Evolutionary conservation across 2,329 filamentous ascomycete genomes (phyloP).

Genomic region (Podosphaera fusca): DNA sequence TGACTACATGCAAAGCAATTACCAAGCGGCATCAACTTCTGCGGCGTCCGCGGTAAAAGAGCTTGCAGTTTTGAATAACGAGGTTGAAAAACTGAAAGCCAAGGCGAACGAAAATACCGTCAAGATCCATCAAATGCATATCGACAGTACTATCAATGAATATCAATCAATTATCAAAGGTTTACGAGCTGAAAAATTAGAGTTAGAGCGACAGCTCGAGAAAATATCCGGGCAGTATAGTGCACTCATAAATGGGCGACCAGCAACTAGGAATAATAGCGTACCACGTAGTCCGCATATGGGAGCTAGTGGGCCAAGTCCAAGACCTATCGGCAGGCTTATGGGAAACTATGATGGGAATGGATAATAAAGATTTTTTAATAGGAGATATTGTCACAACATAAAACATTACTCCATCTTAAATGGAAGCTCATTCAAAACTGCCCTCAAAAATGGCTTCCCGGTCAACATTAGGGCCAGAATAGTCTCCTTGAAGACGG

Average conservation of each 20-base stretch:
- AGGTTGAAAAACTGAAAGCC: conserved; percentile 5
- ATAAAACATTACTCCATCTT: too few species aligned
- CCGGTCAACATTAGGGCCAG: too few species aligned
- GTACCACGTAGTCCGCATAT: conserved; percentile 14
- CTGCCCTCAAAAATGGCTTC: too few species aligned
- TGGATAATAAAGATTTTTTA: too few species aligned
- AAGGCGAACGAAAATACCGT: conserved; percentile 12
- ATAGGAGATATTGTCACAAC: too few species aligned
- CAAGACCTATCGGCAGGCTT: conserved; percentile 4
- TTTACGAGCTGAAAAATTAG: conserved; percentile 9
- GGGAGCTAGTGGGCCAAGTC: conserved; percentile 5
- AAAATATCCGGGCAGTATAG: conserved; percentile 19
- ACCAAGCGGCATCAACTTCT: conserved; percentile 12
- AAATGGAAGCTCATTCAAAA: too few species aligned
- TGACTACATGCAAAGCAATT: conserved; percentile 12
- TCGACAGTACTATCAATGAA: conserved; percentile 3
- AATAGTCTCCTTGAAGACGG: too few species aligned
- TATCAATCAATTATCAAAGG: conserved; percentile 15
- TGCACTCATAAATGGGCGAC: conserved; percentile 19
- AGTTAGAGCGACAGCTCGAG: conserved; percentile 18
- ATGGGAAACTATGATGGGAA: conserved; percentile 3
- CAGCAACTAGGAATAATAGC: conserved; percentile 12
- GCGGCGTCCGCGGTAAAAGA: conserved; percentile 7
- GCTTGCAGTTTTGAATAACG: conserved; percentile 5
- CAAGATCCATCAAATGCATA: conserved; percentile 12